Percentiles rank a stretch among this genome's conserved stretches.
These are phyloP conservation scores for Blepharisma undulans DNA, from an alignment of 169 alveolate genomes.

Conservation along the genomic window DNA sequence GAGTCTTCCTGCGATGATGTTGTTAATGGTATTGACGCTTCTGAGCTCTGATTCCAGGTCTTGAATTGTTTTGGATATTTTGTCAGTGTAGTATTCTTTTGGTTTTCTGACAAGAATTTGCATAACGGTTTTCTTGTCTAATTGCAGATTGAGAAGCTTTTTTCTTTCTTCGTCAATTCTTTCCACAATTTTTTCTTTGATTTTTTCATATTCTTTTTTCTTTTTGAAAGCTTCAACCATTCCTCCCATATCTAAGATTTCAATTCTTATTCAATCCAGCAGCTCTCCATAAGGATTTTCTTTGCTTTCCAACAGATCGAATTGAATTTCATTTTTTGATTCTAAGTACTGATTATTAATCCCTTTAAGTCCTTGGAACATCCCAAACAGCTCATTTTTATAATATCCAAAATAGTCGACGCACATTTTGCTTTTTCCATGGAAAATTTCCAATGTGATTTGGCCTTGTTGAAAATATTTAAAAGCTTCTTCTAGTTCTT, in stretches of 20 bases:
- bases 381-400: background rate
- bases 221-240: background rate
- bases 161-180: background rate
- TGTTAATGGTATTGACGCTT: background rate
- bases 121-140: slow-evolving; percentile 1
- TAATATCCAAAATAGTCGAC: background rate
- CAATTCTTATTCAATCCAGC: background rate
- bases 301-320: background rate
- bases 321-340: background rate
- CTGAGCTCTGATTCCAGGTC: background rate
- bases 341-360: background rate
- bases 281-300: background rate
- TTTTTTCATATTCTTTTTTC: background rate
- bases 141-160: background rate
- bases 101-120: background rate
- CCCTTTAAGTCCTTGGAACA: slow-evolving; percentile 1
- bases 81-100: background rate
- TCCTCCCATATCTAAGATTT: background rate
- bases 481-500: background rate
- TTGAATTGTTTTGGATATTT: background rate
- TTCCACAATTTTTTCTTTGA: background rate
- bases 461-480: background rate
- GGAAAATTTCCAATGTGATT: background rate
- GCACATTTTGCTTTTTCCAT: background rate
- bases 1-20: background rate